Conservation (phyloP, 257 asterid species). For the Cynanchum wilfordii region DNA sequence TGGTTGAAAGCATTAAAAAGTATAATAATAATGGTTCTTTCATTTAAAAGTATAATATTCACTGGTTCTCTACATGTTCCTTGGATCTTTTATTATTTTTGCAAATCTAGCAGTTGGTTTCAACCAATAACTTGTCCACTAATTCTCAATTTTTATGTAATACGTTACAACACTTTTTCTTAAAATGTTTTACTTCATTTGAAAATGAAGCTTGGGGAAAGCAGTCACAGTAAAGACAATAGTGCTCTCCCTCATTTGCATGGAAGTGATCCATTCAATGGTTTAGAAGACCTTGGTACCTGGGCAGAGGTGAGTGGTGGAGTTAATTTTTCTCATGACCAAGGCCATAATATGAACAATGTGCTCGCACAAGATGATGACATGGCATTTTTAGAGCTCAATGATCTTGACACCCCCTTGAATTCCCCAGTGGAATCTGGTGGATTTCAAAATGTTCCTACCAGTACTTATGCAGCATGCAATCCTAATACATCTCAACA, state of each 20-base stretch:
- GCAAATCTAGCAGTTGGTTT: not conserved
- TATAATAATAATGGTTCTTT: not conserved
- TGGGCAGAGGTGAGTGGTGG: slow-evolving; percentile 22
- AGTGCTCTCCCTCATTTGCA: slow-evolving; percentile 11
- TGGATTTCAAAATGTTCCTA: slow-evolving; percentile 21
- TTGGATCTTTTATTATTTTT: no score
- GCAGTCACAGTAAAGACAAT: slow-evolving; percentile 13
- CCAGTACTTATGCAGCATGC: slow-evolving; percentile 19
- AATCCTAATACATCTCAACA: slow-evolving; percentile 14
- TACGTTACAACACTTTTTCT: not conserved
- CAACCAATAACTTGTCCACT: not conserved
- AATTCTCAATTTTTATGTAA: not conserved
- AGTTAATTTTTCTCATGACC: slow-evolving; percentile 22
- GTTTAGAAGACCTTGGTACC: slow-evolving; percentile 33
- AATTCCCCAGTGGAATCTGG: slow-evolving; percentile 23
- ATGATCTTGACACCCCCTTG: slow-evolving; percentile 52
- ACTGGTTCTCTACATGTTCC: not conserved
- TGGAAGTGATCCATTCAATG: slow-evolving; percentile 36
- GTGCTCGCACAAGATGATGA: slow-evolving; percentile 28
- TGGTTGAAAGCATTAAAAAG: not conserved
- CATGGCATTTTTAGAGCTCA: slow-evolving; percentile 47
- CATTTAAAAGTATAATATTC: not conserved
- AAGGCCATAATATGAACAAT: slow-evolving; percentile 13
- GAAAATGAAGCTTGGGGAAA: slow-evolving; percentile 26
- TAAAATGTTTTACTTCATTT: slow-evolving; percentile 8